Percentiles rank a stretch among this genome's conserved stretches.
These are phyloP conservation scores for Infundibulicybe gibba DNA, from an alignment of 768 basidiomycete species.

Conservation along the genomic window DNA sequence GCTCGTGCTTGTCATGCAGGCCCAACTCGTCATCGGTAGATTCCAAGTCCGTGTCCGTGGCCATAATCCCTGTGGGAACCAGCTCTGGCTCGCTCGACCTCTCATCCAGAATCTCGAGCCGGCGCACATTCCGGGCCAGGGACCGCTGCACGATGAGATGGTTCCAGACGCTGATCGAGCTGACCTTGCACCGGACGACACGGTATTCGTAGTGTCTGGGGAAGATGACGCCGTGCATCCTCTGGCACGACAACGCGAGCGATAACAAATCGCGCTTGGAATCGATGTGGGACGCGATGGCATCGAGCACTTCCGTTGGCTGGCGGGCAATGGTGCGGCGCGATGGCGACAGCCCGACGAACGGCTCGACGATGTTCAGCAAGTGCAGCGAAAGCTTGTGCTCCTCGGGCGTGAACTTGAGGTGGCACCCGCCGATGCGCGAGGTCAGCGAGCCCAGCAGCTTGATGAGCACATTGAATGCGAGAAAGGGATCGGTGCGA, in stretches of 20 bases:
- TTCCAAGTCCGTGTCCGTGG: constrained; percentile 56
- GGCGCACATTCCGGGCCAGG: constrained; percentile 58
- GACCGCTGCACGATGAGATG: constrained; percentile 54
- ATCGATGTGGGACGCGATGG: constrained; percentile 53
- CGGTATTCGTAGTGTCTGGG: constrained; percentile 66
- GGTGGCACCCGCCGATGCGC: constrained; percentile 55
- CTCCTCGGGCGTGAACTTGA: constrained; percentile 55
- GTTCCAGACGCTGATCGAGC: constrained; percentile 59
- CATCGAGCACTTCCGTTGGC: constrained; percentile 65
- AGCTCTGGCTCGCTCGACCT: constrained; percentile 25
- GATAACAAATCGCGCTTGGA: constrained; percentile 49
- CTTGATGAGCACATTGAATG: constrained; percentile 53
- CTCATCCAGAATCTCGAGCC: constrained; percentile 61
- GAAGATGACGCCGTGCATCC: constrained; percentile 52
- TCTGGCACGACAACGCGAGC: constrained; percentile 53
- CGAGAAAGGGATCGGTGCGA: constrained; percentile 58
- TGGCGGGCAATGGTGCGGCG: constrained; percentile 46
- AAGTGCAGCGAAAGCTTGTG: constrained; percentile 61
- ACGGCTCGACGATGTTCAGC: constrained; percentile 59
- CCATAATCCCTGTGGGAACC: constrained; percentile 37
- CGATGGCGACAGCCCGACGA: constrained; percentile 49
- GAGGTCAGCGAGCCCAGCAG: constrained; percentile 49
- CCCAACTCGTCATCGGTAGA: constrained; percentile 57
- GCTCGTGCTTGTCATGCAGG: constrained; percentile 58
- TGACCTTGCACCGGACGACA: constrained; percentile 53